Base-by-base conservation (phyloP, 176 grass and related monocot species). In the Phoenix roebelenii region DNA sequence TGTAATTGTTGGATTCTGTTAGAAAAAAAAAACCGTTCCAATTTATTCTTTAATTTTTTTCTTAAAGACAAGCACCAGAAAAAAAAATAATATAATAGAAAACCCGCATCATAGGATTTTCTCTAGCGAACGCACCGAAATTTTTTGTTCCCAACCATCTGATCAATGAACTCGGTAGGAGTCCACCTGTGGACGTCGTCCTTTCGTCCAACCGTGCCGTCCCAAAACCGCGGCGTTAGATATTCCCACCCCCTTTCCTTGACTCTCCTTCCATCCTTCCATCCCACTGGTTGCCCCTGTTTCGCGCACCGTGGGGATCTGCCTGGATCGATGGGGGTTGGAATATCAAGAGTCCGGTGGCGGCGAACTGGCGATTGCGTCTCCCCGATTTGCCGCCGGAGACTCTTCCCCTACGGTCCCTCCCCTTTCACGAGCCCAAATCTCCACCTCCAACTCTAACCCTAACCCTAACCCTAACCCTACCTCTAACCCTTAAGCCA, bases 161-260 rank as follows among this genome's bases (percentile, higher is more conserved):
- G 35, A 44, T 44, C 35, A 44, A 44, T 44, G 35, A 44, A 44
- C 35, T 44, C 9, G 1, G 10, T 7, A 0, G 35, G 35, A 9
- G 35, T 44, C 35, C 35, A 44, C 35, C 35, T 2, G 7, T 39
- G 35, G 9, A 12, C 1, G 35, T 44, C 35, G 28, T 30, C 2
- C 35, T 44, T 44, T 14, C 35, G 9, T 44, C 10, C 1, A 23
- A 5, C 54, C 18, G 7, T 22, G 18, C 22, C 54, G 18, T 22
- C 22, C 18, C 7, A 9, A 23, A 56, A 18, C 18, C 54, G 54
- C 18, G 18, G 54, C 54, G 18, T 60, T 60, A 26, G 58, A 60
- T 60, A 60, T 60, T 60, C 58, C 58, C 58, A 60, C 58, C 58
- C 58, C 16, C n/a, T 1, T 35, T 60, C 29, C 58, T 12, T 12